Evolutionary conservation across 805 yeast genomes (phyloP), one percentile per base, ranked within the genome.

Genomic region (Debaryomyces tyrocola): DNA sequence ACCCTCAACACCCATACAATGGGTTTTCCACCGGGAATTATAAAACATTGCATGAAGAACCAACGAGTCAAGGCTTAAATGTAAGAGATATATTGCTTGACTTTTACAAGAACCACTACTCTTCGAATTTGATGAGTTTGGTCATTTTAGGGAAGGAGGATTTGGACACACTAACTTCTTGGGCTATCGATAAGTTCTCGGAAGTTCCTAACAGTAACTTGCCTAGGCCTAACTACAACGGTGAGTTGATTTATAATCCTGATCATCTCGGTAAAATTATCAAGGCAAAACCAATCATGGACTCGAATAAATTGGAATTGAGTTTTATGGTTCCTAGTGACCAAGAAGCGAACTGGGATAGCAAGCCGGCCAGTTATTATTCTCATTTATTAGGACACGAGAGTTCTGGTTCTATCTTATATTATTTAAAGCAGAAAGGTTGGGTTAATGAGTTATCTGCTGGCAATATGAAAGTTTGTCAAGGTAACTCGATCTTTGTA

Each of bases 311-410:
- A 49, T 62, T 94, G 37, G 85, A 83, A 51, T 48, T 94, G 11
- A 64, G 79, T 2, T 94, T 94, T 65, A 73, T 78, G 43, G 79
- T 87, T 10, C 97, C 97, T 2, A 90, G 87, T 58, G 84, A 84
- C 53, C 78, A 79, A 43, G 78, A 77, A 20, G 63, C 69, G 42
- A 50, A 63, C 18, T 87, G 91, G 87, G 77, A 78, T 44, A 75
- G 78, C 20, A 82, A 82, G 54, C 96, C 97, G 0, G 75, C 80
- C 6, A 80, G 77, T 46, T 87, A 90, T 64, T 78, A 72, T 53
- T 80, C 91, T 17, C 97, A 94, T 63, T 72, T 94, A 44, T 69
- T 92, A 40, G 98, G 98, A 35, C 98, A 92, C 64, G 99, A 92
- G 69, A 87, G 94, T 40, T 76, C 84, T 41, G 98, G 98, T 1